Evolutionary conservation across 202 grass and related monocot genomes (phyloP), one percentile per base, ranked within the genome.

Genomic region (Eragrostis tef): DNA sequence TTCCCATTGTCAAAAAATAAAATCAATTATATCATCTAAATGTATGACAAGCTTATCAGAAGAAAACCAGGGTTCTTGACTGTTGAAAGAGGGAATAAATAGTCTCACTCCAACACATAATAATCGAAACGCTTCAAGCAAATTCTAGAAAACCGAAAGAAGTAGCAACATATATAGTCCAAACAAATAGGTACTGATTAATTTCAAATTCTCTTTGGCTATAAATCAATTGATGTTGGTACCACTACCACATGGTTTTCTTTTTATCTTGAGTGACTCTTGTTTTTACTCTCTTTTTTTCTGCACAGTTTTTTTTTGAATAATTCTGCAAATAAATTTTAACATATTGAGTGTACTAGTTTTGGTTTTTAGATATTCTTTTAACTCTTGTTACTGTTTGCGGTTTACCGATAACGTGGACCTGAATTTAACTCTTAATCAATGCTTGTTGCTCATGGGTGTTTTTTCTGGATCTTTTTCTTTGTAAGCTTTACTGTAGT

Each of bases 171-270:
- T 4, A 36, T 7, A 53, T 7, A 61, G 9, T 10, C 15, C 29
- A 63, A 81, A 75, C 21, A 62, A 52, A 76, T 53, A 24, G 20
- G 24, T 21, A 52, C 12, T 11, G 54, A 87, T 64, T 54, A 77
- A 71, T 82, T 82, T 24, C 17, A 79, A n/a, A 13, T 54, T 79
- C 7, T 87, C 59, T n/a, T n/a, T n/a, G n/a, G n/a, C n/a, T n/a
- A n/a, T n/a, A n/a, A n/a, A n/a, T n/a, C n/a, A n/a, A n/a, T n/a
- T n/a, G n/a, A n/a, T n/a, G n/a, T n/a, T n/a, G n/a, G n/a, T n/a
- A n/a, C n/a, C n/a, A n/a, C n/a, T n/a, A n/a, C n/a, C n/a, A n/a
- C n/a, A n/a, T n/a, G n/a, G n/a, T n/a, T n/a, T n/a, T 34, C 31
- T 34, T 34, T 34, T 34, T 34, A 4, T 34, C 4, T 34, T 4